These are phyloP conservation scores for Carex kokanica DNA, from an alignment of 176 grass and related monocot genomes.

Conservation along the genomic window DNA sequence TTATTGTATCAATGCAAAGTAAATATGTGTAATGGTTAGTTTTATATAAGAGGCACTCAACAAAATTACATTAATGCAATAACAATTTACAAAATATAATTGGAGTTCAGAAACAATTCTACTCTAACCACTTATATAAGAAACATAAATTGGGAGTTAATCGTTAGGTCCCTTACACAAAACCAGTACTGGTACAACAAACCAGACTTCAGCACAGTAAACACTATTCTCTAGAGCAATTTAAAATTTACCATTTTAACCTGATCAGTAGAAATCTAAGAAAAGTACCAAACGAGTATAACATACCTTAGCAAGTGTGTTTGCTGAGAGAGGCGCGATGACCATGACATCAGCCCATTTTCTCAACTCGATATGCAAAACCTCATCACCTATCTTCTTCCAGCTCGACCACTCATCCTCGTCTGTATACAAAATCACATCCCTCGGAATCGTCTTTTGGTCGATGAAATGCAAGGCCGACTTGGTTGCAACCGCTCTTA, in stretches of 20 bases:
- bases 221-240: background rate
- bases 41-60: background rate
- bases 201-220: background rate
- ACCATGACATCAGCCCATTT: conserved; percentile 98
- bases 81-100: background rate
- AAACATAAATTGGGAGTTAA: background rate
- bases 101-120: background rate
- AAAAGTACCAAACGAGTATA: background rate
- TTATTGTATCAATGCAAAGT: background rate
- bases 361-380: conserved; percentile 83
- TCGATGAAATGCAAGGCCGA: conserved; percentile 74
- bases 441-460: conserved; percentile 46
- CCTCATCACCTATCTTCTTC: conserved; percentile 89
- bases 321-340: conserved; percentile 79
- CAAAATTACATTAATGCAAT: too few relatives aligned
- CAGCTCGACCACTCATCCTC: conserved; percentile 89
- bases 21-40: background rate
- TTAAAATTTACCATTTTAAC: background rate
- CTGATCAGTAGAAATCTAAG: background rate
- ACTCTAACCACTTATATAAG: background rate
- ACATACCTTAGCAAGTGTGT: conserved; percentile 81
- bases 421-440: conserved; percentile 64
- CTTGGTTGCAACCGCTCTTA: conserved; percentile 61
- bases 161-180: background rate
- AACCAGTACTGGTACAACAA: background rate